These are phyloP conservation scores for Yamagishiella unicocca DNA, from an alignment of 139 green algal genomes.

Conservation along the genomic window DNA sequence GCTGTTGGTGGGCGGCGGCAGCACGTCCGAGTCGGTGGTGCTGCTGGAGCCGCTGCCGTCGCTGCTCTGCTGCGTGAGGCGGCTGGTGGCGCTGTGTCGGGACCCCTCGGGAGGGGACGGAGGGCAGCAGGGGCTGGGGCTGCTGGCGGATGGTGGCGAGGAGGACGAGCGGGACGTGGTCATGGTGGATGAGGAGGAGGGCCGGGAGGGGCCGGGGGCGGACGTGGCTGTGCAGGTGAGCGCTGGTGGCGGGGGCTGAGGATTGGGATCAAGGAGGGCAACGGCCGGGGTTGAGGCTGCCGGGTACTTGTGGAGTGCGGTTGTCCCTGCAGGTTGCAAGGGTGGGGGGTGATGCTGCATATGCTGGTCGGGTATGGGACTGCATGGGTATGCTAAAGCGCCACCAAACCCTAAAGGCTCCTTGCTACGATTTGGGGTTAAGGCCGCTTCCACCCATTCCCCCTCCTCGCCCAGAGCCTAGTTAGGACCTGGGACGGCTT, in stretches of 20 bases:
- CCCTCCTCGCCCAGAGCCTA: background rate
- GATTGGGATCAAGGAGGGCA: background rate
- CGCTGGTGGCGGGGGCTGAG: background rate
- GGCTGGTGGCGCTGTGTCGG: slow-evolving; percentile 24
- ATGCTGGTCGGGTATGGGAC: no score
- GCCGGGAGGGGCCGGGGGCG: background rate
- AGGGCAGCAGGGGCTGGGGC: background rate
- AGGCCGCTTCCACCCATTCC: background rate
- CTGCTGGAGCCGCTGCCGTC: slow-evolving; percentile 67
- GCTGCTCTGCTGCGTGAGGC: slow-evolving; percentile 54
- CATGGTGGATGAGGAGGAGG: background rate
- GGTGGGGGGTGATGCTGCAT: no score
- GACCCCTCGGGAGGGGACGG: background rate
- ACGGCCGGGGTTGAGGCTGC: no score
- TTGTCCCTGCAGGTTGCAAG: no score
- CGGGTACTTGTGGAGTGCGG: no score
- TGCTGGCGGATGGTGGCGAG: slow-evolving; percentile 1
- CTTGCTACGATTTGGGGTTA: background rate
- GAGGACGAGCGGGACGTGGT: background rate
- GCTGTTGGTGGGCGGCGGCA: slow-evolving; percentile 27
- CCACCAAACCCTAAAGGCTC: no score
- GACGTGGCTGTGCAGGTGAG: background rate
- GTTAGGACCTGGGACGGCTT: slow-evolving; percentile 31
- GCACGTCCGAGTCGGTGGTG: background rate
- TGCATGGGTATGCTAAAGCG: no score